Conservation (phyloP, 1,284 basidiomycete species). For the Sanghuangporus sanghuang region DNA sequence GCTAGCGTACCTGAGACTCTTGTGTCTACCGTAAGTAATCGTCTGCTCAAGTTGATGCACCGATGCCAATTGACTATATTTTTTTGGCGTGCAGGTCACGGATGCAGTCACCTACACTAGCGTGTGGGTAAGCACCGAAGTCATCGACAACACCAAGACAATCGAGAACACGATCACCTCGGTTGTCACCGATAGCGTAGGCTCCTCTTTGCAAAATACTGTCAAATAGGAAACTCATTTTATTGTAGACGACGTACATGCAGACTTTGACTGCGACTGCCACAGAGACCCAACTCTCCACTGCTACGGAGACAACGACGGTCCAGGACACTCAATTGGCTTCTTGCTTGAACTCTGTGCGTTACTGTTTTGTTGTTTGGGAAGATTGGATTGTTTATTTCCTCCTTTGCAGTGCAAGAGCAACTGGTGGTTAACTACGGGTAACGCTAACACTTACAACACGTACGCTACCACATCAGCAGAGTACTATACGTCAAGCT, state of each 20-base stretch:
- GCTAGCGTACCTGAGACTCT: conserved; percentile 41
- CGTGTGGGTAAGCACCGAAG: conserved; percentile 37
- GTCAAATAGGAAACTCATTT: not conserved
- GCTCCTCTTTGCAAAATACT: not conserved
- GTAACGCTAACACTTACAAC: conserved; percentile 48
- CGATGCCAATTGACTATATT: conserved; percentile 15
- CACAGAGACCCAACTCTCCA: conserved; percentile 34
- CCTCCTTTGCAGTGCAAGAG: conserved; percentile 48
- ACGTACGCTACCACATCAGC: conserved; percentile 39
- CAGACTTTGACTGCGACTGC: conserved; percentile 28
- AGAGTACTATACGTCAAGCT: conserved; percentile 20
- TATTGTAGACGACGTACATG: conserved; percentile 33
- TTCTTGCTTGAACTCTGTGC: conserved; percentile 47
- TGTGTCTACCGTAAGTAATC: conserved; percentile 15
- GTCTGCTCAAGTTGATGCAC: not conserved
- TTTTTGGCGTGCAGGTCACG: not conserved
- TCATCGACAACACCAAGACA: conserved; percentile 42
- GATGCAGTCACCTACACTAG: conserved; percentile 38
- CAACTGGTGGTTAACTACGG: conserved; percentile 42
- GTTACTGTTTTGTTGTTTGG: conserved; percentile 10
- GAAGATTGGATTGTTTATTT: conserved; percentile 15
- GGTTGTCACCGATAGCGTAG: conserved; percentile 37
- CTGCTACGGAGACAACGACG: conserved; percentile 39
- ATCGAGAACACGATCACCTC: conserved; percentile 47
- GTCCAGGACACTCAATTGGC: conserved; percentile 44